These are phyloP conservation scores for Haberlea rhodopensis DNA, from an alignment of 257 asterid species.

Conservation along the genomic window DNA sequence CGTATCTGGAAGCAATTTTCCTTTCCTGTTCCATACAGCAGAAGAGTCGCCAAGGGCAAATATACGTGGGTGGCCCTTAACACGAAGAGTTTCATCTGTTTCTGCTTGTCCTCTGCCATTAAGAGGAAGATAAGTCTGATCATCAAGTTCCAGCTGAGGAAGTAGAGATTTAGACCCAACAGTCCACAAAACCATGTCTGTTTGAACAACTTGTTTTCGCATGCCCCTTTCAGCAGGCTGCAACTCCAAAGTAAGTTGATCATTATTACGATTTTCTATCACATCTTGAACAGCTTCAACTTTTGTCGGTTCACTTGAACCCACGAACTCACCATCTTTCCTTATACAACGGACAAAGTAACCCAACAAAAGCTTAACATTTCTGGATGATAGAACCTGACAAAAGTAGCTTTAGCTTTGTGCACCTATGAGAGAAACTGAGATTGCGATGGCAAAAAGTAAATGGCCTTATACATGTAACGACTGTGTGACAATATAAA, in stretches of 20 bases:
- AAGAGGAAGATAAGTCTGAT: constrained; percentile 55
- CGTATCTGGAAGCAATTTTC: constrained; percentile 85
- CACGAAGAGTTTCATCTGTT: constrained; percentile 95
- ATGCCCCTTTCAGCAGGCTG: constrained; percentile 75
- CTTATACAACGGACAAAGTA: constrained; percentile 69
- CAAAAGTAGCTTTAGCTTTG: constrained; percentile 23
- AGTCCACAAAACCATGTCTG: constrained; percentile 91
- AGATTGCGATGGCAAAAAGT: constrained; percentile 9
- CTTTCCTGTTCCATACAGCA: constrained; percentile 66
- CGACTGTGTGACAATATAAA: constrained; percentile 12
- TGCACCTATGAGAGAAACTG: not conserved
- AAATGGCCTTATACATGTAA: not conserved
- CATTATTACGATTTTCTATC: constrained; percentile 34
- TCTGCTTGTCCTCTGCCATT: constrained; percentile 92
- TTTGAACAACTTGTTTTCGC: constrained; percentile 48
- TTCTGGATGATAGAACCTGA: constrained; percentile 90
- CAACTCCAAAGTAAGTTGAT: constrained; percentile 59
- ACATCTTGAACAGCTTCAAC: constrained; percentile 31
- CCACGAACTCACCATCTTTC: constrained; percentile 34
- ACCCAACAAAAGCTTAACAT: constrained; percentile 80
- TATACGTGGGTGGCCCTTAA: constrained; percentile 91
- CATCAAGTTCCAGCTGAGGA: constrained; percentile 50
- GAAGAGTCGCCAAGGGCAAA: constrained; percentile 97
- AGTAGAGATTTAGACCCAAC: constrained; percentile 83
- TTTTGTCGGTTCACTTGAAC: constrained; percentile 28